Conservation (phyloP, 148 eudicot genomes). For the Rhododendron williamsianum region DNA sequence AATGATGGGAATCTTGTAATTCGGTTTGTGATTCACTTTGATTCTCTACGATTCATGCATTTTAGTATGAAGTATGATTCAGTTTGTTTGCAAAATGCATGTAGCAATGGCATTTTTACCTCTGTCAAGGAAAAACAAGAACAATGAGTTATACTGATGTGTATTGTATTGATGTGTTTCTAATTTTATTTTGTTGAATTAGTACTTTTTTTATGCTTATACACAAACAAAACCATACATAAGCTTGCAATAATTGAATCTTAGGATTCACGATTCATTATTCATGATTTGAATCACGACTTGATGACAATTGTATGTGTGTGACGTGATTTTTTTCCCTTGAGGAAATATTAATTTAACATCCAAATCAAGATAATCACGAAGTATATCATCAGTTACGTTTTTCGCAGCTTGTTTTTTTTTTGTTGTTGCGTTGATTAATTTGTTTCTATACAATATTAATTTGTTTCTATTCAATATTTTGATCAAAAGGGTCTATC, state of each 20-base stretch:
- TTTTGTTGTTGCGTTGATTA: neutral
- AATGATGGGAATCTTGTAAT: neutral
- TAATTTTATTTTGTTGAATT: neutral
- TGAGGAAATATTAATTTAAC: neutral
- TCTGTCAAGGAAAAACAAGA: neutral
- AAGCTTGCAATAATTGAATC: neutral
- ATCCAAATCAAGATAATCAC: neutral
- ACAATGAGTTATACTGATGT: neutral
- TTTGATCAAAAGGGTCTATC: conserved; percentile 64
- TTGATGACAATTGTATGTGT: neutral
- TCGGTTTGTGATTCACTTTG: neutral
- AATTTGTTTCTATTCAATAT: neutral
- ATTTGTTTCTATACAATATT: neutral
- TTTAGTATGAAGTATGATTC: neutral
- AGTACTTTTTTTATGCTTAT: neutral
- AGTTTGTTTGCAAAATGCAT: neutral
- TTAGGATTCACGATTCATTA: neutral
- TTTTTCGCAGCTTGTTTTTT: neutral
- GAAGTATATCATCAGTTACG: neutral
- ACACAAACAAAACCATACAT: neutral
- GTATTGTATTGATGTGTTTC: neutral
- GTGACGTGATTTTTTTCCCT: neutral
- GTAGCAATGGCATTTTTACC: neutral
- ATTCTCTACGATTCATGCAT: neutral
- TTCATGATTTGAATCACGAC: neutral